Percentiles rank a stretch among this genome's conserved stretches.
These are phyloP conservation scores for Leishmania amazonensis DNA, from an alignment of 208 protist genomes.

Conservation along the genomic window DNA sequence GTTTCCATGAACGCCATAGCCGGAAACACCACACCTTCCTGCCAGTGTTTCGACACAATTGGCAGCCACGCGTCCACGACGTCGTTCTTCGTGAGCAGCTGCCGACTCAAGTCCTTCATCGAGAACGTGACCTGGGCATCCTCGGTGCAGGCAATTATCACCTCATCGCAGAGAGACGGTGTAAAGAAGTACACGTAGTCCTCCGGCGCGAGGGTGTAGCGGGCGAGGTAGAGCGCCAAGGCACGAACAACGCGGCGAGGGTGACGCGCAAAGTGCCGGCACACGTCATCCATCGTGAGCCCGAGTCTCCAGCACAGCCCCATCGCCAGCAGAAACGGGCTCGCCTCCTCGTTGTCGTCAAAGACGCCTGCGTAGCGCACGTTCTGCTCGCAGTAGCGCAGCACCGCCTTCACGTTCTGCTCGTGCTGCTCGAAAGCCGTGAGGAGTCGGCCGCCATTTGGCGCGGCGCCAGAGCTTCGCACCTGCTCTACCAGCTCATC, in stretches of 20 bases:
- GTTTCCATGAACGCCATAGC: conserved; percentile 48
- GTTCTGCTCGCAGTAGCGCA: conserved; percentile 67
- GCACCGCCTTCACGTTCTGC: conserved; percentile 52
- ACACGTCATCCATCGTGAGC: conserved; percentile 58
- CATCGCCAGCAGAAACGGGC: conserved; percentile 74
- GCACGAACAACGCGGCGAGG: conserved; percentile 71
- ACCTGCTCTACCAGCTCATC: conserved; percentile 26
- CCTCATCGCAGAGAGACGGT: conserved; percentile 62
- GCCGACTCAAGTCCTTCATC: conserved; percentile 51
- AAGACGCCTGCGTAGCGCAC: conserved; percentile 80
- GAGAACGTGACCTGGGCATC: conserved; percentile 56
- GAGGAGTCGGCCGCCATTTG: conserved; percentile 25
- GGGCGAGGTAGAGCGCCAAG: conserved; percentile 68
- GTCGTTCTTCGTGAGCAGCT: conserved; percentile 70
- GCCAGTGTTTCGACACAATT: conserved; percentile 47
- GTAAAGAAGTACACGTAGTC: conserved; percentile 70
- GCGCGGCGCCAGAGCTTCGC: conserved; percentile 8
- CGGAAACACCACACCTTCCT: conserved; percentile 44
- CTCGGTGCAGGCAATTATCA: conserved; percentile 60
- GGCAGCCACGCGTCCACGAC: conserved; percentile 86
- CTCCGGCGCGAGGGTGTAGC: conserved; percentile 74
- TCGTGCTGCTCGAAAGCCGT: conserved; percentile 53
- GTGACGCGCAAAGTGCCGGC: conserved; percentile 65
- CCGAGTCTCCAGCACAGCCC: conserved; percentile 42
- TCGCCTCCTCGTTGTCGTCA: conserved; percentile 68